A percentile compares a stretch with the other conserved stretches of the same genome.
phyloP scores from a whole-genome alignment of 2,329 filamentous ascomycete genomes.

The Beauveria bassiana region DNA sequence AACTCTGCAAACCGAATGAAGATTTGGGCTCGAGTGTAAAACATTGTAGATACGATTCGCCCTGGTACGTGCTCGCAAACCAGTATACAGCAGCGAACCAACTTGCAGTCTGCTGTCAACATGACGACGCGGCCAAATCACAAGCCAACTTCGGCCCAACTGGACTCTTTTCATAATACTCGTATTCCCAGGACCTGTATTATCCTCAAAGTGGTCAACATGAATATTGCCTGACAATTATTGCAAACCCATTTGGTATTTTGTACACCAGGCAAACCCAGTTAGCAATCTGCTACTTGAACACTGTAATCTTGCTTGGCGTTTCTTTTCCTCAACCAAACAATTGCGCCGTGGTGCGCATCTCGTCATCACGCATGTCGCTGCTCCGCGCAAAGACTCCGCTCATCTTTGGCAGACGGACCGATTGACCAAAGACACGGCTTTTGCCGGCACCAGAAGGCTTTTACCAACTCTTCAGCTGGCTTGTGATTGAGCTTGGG shows the following conservation, averaged over 20 bases:
- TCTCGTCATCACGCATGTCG: neutral
- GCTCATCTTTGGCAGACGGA: neutral
- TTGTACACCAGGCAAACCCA: neutral
- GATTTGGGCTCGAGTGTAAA: too few relatives aligned
- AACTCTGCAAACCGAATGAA: too few relatives aligned
- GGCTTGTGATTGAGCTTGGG: constrained; percentile 1
- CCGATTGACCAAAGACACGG: neutral
- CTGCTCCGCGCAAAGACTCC: neutral
- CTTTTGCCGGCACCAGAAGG: neutral
- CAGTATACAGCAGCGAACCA: too few relatives aligned
- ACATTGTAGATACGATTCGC: too few relatives aligned
- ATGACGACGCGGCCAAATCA: too few relatives aligned
- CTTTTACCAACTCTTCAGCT: neutral
- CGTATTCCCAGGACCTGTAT: too few relatives aligned
- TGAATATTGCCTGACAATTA: too few relatives aligned
- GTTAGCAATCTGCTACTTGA: neutral
- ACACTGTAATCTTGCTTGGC: neutral
- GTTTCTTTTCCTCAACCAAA: neutral
- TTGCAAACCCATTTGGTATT: neutral
- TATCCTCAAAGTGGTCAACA: too few relatives aligned
- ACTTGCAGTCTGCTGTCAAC: too few relatives aligned
- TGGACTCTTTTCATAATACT: too few relatives aligned
- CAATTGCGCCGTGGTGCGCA: neutral
- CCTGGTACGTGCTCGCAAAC: too few relatives aligned
- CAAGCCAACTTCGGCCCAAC: too few relatives aligned